Percentiles rank a stretch among this genome's conserved stretches.
Conservation (phyloP, 2,329 filamentous ascomycete genomes). For the Scedosporium aurantiacum region DNA sequence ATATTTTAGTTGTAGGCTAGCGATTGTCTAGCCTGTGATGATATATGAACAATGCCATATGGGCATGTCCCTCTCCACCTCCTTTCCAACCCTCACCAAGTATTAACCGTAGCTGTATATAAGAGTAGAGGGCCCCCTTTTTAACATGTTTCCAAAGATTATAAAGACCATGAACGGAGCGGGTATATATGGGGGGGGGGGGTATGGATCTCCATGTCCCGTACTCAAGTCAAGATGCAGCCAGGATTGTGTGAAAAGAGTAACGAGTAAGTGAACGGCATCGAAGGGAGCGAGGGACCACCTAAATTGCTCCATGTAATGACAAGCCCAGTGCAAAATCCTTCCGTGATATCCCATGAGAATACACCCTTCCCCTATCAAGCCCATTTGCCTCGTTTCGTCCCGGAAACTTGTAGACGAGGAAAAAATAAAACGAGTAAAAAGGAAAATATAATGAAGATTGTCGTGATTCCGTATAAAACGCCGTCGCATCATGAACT, state of each 20-base stretch:
- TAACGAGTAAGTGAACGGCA: neutral
- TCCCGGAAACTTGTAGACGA: neutral
- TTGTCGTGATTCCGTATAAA: constrained; percentile 2
- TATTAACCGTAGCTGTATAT: neutral
- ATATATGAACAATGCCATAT: neutral
- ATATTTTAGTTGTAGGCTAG: constrained; percentile 2
- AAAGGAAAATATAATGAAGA: neutral
- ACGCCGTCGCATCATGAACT: constrained; percentile 21
- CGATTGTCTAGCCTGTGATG: neutral
- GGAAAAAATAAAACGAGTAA: neutral
- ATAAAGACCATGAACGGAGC: neutral
- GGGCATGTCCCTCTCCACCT: neutral
- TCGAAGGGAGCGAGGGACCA: neutral
- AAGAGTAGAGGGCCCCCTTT: neutral
- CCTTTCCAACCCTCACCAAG: neutral
- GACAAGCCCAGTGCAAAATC: neutral
- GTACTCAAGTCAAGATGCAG: neutral
- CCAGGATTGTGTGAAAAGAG: neutral
- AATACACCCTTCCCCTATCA: neutral
- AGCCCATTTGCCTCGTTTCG: neutral
- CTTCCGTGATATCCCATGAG: neutral
- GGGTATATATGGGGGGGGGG: neutral
- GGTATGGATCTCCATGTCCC: neutral
- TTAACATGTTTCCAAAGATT: neutral
- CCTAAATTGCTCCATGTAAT: neutral